Base-by-base conservation (phyloP, 768 basidiomycete genomes). In the Leccinum uliginosum region DNA sequence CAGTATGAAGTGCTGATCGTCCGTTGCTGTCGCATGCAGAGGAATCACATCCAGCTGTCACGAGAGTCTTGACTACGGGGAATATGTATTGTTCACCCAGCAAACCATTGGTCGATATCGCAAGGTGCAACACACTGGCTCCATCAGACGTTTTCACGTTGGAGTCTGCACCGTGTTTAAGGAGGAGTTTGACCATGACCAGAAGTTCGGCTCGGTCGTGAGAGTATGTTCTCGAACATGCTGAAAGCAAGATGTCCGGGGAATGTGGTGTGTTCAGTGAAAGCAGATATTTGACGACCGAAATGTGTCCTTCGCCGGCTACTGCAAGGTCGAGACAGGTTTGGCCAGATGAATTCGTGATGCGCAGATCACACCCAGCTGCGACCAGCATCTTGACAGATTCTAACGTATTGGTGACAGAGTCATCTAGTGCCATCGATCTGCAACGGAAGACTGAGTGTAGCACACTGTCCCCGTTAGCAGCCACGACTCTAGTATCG, bases 101-200 rank as follows among this genome's bases (percentile, higher is more conserved):
- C 8, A 0, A 0, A 4, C 1, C 10, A 40, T 5, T 1, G 5
- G 2, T 0, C 2, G n/a, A n/a, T n/a, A 6, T 43, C 19, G n/a
- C n/a, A 19, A 43, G 5, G 40, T 43, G 1, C 4, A 45, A 8
- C 21, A 2, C 14, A 21, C 15, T 45, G 23, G 15, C 7, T 45
- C 44, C 44, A 10, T 8, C 2, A 3, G 44, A 23, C 1, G 21
- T 45, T 3, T 5, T 45, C 21, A 23, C 7, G 8, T 45, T 7
- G 5, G 14, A 12, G 44, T 23, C 6, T 45, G 14, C 44, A 7
- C 21, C 44, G n/a, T 45, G 21, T 10, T 45, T 15, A 8, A 45
- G 44, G 3, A 45, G 44, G 21, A 14, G 3, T 23, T 1, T 24
- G 0, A 45, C n/a, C 12, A 24, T 45, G 5, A 5, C 10, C 10